Evolutionary conservation across 2,329 filamentous ascomycete genomes (phyloP), one percentile per base, ranked within the genome.

Genomic region (Diaporthe destruens): DNA sequence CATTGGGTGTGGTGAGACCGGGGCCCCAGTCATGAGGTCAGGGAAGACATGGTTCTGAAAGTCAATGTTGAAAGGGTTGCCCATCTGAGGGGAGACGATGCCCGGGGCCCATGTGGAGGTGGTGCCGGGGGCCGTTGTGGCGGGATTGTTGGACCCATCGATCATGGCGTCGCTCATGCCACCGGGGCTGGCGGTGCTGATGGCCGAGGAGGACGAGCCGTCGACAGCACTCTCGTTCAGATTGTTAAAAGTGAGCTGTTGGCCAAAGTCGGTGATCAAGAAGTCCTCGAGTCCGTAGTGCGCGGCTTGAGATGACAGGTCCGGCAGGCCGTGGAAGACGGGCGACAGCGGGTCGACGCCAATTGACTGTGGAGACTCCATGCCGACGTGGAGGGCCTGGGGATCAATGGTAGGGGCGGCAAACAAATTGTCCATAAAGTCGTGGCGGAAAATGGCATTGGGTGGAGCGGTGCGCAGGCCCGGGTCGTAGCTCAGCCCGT

Each of bases 181-280:
- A 80, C 93, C 96, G 79, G 97, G 95, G 82, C 95, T 98, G 73
- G 94, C 94, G 55, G 94, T 97, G 84, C 96, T 98, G 81, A 98
- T 96, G 59, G 95, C 95, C 11, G 96, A 98, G 20, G 96, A 96
- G 18, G 96, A 98, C 14, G 96, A 98, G 73, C 93, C 95, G 78
- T 98, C 96, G 69, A 98, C 89, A 36, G 94, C 94, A 76, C 91
- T 92, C 77, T 98, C 95, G 78, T 92, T 93, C 71, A 86, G 84
- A 71, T 88, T 89, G 77, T 87, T 88, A 80, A 94, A 91, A 9
- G 89, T 89, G 86, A 96, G 90, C 57, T 93, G 90, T 78, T 92
- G 90, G 75, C 96, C 94, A 80, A 97, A 93, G 29, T 36, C 65
- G n/a, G 42, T 54, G 34, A 72, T 69, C 55, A 69, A 44, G 7